phyloP scores from a whole-genome alignment of 2,329 filamentous ascomycete species.

The Fusarium albidum region DNA sequence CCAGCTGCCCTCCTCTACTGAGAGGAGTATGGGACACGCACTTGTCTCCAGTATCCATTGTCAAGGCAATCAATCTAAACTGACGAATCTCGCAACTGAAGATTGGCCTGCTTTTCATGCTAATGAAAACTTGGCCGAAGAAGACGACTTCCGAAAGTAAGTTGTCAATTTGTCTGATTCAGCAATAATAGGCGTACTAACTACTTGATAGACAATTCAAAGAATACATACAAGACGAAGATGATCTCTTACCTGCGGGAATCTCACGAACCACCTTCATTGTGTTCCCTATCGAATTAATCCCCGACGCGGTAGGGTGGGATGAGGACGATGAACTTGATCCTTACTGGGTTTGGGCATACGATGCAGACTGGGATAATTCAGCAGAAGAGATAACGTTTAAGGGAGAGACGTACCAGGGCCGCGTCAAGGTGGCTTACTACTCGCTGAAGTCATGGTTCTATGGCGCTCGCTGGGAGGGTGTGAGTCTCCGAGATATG shows the following conservation, averaged over 20 bases:
- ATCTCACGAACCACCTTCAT: slow-evolving; percentile 27
- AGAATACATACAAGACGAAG: slow-evolving; percentile 14
- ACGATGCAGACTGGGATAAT: slow-evolving; percentile 31
- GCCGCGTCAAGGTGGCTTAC: slow-evolving; percentile 18
- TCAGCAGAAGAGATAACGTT: slow-evolving; percentile 6
- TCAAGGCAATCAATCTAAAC: slow-evolving; percentile 1
- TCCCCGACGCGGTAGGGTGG: slow-evolving; percentile 3
- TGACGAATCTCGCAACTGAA: not conserved
- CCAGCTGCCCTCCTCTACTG: not conserved
- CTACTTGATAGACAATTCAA: slow-evolving; percentile 23
- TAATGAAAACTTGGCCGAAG: slow-evolving; percentile 10
- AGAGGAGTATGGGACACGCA: not conserved
- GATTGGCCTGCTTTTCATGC: slow-evolving; percentile 20
- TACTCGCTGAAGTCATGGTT: slow-evolving; percentile 28
- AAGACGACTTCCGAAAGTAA: slow-evolving; percentile 18
- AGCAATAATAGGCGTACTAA: slow-evolving; percentile 5
- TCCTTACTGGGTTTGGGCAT: slow-evolving; percentile 33
- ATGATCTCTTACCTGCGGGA: slow-evolving; percentile 6
- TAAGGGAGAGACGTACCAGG: slow-evolving; percentile 23
- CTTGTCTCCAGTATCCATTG: slow-evolving; percentile 25
- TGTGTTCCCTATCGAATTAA: slow-evolving; percentile 15
- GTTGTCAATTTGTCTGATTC: too few relatives aligned
- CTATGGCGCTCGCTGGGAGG: slow-evolving; percentile 31
- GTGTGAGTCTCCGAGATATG: slow-evolving; percentile 24
- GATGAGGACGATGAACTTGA: not conserved